Conservation (phyloP, 2,329 filamentous ascomycete species). For the Capronia coronata region DNA sequence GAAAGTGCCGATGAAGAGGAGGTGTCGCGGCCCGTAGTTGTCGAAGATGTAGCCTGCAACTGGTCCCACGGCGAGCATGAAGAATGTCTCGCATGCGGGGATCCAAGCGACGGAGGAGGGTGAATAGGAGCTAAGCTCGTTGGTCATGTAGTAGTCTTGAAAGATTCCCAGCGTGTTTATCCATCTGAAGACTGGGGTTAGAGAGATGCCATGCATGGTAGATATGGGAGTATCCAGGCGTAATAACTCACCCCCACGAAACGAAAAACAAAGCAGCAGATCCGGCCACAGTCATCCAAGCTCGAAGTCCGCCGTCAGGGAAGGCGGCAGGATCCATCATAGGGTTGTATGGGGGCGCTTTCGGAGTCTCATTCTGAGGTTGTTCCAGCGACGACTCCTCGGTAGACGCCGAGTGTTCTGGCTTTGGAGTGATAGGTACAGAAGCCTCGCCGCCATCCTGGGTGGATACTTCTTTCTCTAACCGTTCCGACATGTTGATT, state of each 20-base stretch:
- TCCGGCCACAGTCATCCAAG: slow-evolving; percentile 53
- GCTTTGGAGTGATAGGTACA: neutral
- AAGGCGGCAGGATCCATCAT: slow-evolving; percentile 45
- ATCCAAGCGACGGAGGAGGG: slow-evolving; percentile 58
- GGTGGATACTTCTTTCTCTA: slow-evolving; percentile 3
- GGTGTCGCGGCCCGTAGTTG: slow-evolving; percentile 52
- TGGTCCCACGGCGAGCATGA: slow-evolving; percentile 45
- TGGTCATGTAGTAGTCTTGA: slow-evolving; percentile 52
- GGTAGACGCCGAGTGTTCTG: neutral
- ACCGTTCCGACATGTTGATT: too few relatives aligned
- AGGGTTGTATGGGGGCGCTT: slow-evolving; percentile 20
- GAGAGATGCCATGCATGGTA: too few relatives aligned
- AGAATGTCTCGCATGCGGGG: slow-evolving; percentile 44
- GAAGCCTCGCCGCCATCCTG: neutral
- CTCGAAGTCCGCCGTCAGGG: slow-evolving; percentile 53
- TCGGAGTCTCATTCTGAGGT: slow-evolving; percentile 11
- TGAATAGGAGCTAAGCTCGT: slow-evolving; percentile 45
- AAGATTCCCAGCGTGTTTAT: slow-evolving; percentile 45
- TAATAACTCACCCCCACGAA: slow-evolving; percentile 48
- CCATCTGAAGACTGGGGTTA: slow-evolving; percentile 27
- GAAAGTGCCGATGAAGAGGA: slow-evolving; percentile 47
- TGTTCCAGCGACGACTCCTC: slow-evolving; percentile 11
- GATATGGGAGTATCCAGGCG: too few relatives aligned
- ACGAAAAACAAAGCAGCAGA: slow-evolving; percentile 44
- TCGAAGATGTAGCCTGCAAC: slow-evolving; percentile 61